Evolutionary conservation across 2,329 filamentous ascomycete species (phyloP).

Genomic region (Talaromyces amestolkiae): DNA sequence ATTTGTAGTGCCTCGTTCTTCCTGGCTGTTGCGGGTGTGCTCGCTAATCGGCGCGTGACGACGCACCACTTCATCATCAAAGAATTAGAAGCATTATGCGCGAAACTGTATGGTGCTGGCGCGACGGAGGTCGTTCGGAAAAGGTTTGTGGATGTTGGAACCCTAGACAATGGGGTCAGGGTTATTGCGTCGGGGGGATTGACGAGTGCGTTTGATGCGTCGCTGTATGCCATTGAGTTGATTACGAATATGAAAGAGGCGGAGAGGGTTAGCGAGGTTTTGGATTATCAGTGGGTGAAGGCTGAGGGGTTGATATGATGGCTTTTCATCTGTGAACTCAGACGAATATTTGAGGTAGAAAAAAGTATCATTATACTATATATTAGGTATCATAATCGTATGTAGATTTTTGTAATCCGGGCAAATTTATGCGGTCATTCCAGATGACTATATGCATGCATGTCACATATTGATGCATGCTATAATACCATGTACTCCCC

Average conservation of each 20-base stretch:
- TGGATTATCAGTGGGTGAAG: not conserved
- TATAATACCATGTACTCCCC: constrained; percentile 37
- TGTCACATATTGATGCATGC: not conserved
- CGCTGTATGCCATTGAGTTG: constrained; percentile 10
- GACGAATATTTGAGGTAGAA: not conserved
- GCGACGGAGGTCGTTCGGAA: constrained; percentile 3
- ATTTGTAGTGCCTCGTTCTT: constrained; percentile 15
- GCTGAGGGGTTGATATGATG: not conserved
- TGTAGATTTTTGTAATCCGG: not conserved
- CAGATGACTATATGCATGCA: not conserved
- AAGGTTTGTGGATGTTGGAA: constrained; percentile 7
- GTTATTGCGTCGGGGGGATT: constrained; percentile 12
- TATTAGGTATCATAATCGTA: constrained; percentile 2
- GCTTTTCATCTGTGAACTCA: not conserved
- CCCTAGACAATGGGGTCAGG: constrained; percentile 11
- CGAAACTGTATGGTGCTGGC: not conserved
- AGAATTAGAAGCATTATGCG: not conserved
- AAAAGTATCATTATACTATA: not conserved
- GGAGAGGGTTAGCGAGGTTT: not conserved
- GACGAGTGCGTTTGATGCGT: constrained; percentile 11
- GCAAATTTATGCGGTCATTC: not conserved
- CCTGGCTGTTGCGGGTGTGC: constrained; percentile 10
- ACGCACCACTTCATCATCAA: constrained; percentile 10
- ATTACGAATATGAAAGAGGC: not conserved
- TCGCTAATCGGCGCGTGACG: not conserved